A percentile compares a stretch with the other conserved stretches of the same genome.
phyloP scores from a whole-genome alignment of 73 alveolate genomes.

The Tetrahymena malaccensis region DNA sequence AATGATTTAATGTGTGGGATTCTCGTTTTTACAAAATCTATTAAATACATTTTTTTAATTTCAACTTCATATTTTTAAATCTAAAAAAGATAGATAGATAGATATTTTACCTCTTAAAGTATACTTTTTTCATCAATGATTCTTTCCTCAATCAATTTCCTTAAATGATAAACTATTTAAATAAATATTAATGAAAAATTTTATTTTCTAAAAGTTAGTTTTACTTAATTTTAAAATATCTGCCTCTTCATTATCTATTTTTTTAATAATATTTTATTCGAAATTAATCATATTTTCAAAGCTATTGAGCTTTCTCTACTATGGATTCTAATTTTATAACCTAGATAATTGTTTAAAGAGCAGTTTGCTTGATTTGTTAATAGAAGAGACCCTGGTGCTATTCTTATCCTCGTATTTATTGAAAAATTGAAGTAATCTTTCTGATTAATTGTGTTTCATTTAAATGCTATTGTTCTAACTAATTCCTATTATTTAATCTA shows the following conservation, averaged over 20 bases:
- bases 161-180: neutral
- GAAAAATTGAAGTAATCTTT: neutral
- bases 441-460: neutral
- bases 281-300: neutral
- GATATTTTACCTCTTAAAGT: neutral
- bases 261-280: neutral
- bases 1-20: neutral
- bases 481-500: neutral
- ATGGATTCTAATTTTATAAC: neutral
- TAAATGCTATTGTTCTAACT: neutral
- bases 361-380: neutral
- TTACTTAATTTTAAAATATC: neutral
- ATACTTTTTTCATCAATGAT: neutral
- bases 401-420: neutral
- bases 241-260: neutral
- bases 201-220: too few relatives aligned
- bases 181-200: neutral
- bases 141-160: neutral
- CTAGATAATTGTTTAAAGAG: neutral
- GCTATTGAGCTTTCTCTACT: neutral
- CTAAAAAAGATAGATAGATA: neutral
- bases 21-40: neutral
- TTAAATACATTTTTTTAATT: too few relatives aligned
- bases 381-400: neutral
- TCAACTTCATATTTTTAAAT: too few relatives aligned